A percentile compares a stretch with the other conserved stretches of the same genome.
phyloP scores from a whole-genome alignment of 345 rosid species.

The Populus nigra region DNA sequence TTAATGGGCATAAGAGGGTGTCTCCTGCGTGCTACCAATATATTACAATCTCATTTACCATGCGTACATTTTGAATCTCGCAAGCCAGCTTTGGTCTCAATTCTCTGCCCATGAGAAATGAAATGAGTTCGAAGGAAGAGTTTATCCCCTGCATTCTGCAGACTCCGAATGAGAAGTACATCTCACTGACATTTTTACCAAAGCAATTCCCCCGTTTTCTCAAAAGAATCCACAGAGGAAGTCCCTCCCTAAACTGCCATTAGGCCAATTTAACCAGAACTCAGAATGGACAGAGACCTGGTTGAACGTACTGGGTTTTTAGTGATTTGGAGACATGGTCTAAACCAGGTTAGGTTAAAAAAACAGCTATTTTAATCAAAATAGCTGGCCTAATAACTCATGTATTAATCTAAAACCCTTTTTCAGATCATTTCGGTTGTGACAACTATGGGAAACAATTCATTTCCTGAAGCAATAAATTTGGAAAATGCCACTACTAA shows the following conservation, averaged over 20 bases:
- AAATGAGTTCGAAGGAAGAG: conserved; percentile 45
- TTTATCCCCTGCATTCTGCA: conserved; percentile 13
- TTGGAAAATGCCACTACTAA: conserved; percentile 19
- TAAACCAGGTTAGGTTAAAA: too few species aligned
- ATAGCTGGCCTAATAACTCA: background rate
- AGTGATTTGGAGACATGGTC: too few species aligned
- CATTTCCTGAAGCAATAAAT: conserved; percentile 14
- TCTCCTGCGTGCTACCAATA: too few species aligned
- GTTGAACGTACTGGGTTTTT: too few species aligned
- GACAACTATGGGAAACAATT: background rate
- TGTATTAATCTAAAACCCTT: too few species aligned
- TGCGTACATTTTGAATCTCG: too few species aligned
- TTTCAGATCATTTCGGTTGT: too few species aligned
- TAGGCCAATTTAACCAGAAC: conserved; percentile 33
- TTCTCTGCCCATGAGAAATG: too few species aligned
- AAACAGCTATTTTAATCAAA: background rate
- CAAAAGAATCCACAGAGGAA: conserved; percentile 62
- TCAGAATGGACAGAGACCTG: too few species aligned
- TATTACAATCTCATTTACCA: too few species aligned
- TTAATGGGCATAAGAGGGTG: too few species aligned
- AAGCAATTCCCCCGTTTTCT: conserved; percentile 45
- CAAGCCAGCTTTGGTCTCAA: too few species aligned
- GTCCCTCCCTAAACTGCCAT: conserved; percentile 89
- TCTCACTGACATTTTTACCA: conserved; percentile 31
- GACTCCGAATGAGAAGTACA: conserved; percentile 52